phyloP scores from a whole-genome alignment of 2,329 filamentous ascomycete genomes.

The Colletotrichum plurivorum region DNA sequence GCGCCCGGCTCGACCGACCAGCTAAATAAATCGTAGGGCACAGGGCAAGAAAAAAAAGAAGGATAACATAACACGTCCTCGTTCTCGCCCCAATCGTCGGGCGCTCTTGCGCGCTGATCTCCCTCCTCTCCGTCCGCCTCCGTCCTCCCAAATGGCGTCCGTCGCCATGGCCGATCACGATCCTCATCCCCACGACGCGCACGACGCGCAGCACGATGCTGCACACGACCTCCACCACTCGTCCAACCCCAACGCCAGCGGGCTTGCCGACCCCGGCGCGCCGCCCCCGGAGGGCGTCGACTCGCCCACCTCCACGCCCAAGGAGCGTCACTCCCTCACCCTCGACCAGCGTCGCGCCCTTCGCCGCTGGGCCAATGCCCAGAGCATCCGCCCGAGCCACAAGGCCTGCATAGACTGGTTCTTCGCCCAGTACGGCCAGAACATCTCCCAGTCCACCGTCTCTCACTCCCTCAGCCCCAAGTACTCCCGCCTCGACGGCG shows the following conservation, averaged over 20 bases:
- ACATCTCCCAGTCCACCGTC: conserved; percentile 74
- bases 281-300: conserved; percentile 22
- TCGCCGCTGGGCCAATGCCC: conserved; percentile 71
- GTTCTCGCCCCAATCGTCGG: not conserved
- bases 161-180: conserved; percentile 40
- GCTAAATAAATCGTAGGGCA: too few species aligned
- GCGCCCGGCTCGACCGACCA: not conserved
- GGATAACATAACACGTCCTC: not conserved
- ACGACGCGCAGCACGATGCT: conserved; percentile 33
- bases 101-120: conserved; percentile 8
- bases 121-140: conserved; percentile 19
- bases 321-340: conserved; percentile 72
- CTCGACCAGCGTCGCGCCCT: conserved; percentile 74
- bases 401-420: conserved; percentile 77
- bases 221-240: conserved; percentile 38
- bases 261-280: conserved; percentile 20
- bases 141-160: conserved; percentile 6
- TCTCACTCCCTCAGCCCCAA: conserved; percentile 74
- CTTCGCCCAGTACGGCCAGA: conserved; percentile 69
- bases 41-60: too few species aligned
- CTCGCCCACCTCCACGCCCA: conserved; percentile 42
- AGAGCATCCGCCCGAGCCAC: conserved; percentile 70
- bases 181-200: conserved; percentile 24
- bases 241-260: conserved; percentile 29
- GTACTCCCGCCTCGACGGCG: conserved; percentile 73